A percentile compares a stretch with the other conserved stretches of the same genome.
Evolutionary conservation across 202 grass and related monocot species (phyloP).

Genomic region (Panicum virgatum): DNA sequence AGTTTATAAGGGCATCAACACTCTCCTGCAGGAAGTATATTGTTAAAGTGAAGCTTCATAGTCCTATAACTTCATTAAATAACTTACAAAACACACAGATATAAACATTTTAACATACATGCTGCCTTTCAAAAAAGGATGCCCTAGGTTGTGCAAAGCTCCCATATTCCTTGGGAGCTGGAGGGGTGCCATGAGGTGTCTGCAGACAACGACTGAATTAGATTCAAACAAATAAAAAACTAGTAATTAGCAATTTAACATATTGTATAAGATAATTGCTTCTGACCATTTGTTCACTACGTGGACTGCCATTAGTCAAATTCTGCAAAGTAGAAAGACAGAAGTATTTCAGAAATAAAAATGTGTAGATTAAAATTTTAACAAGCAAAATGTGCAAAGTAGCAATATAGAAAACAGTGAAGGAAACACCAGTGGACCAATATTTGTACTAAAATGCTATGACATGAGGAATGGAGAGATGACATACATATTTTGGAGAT

Average conservation of each 20-base stretch:
- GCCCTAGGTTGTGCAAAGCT: slow-evolving; percentile 46
- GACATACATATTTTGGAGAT: slow-evolving; percentile 54
- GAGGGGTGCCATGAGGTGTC: slow-evolving; percentile 59
- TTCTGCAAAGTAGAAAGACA: slow-evolving; percentile 45
- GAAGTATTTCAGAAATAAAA: too few relatives aligned
- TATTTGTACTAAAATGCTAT: slow-evolving; percentile 1
- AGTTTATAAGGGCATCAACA: slow-evolving; percentile 79
- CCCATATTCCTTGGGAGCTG: slow-evolving; percentile 50
- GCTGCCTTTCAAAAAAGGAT: slow-evolving; percentile 69
- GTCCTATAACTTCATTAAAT: slow-evolving; percentile 16
- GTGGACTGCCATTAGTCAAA: slow-evolving; percentile 48
- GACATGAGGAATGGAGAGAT: neutral
- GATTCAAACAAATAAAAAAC: slow-evolving; percentile 35
- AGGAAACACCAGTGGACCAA: neutral
- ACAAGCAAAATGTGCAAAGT: neutral
- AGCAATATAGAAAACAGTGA: slow-evolving; percentile 5
- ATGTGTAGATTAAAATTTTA: neutral
- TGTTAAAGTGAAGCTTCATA: slow-evolving; percentile 29
- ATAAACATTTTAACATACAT: slow-evolving; percentile 50
- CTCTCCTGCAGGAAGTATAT: slow-evolving; percentile 66
- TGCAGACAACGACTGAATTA: slow-evolving; percentile 38
- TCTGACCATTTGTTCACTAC: slow-evolving; percentile 49
- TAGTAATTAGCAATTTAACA: slow-evolving; percentile 33
- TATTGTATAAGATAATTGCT: slow-evolving; percentile 34
- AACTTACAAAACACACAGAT: slow-evolving; percentile 30